Conservation (phyloP, 106 monocot genomes). For the Posidonia australis region DNA sequence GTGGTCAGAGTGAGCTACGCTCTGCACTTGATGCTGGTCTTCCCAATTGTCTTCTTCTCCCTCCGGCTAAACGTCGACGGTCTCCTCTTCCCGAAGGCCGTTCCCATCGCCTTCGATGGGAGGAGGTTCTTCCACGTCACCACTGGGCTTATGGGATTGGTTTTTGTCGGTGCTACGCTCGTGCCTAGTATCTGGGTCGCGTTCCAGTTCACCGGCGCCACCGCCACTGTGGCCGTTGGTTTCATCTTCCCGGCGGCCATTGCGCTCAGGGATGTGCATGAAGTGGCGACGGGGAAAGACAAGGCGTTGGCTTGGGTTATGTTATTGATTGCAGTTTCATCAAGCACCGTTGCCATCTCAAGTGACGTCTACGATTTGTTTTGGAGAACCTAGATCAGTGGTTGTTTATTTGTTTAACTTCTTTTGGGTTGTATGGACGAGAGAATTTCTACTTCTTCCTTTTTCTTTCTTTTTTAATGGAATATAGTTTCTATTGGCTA, state of each 20-base stretch:
- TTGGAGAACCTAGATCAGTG: too few species aligned
- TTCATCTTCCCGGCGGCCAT: conserved; percentile 90
- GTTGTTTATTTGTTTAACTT: too few species aligned
- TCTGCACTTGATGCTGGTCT: conserved; percentile 77
- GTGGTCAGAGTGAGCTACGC: conserved; percentile 74
- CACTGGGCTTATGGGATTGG: conserved; percentile 19
- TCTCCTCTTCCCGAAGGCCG: conserved; percentile 48
- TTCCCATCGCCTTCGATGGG: conserved; percentile 35
- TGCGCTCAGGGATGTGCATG: conserved; percentile 44
- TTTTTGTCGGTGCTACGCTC: conserved; percentile 60
- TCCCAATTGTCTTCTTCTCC: conserved; percentile 77
- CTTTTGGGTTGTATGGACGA: too few species aligned
- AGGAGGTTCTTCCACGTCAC: conserved; percentile 43
- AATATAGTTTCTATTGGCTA: too few species aligned
- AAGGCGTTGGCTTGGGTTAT: conserved; percentile 52
- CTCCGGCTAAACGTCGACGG: conserved; percentile 73
- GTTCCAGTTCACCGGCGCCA: conserved; percentile 83
- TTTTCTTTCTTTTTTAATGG: too few species aligned
- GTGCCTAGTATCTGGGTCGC: conserved; percentile 85
- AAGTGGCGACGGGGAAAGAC: conserved; percentile 50
- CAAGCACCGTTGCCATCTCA: conserved; percentile 59
- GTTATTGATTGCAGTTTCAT: conserved; percentile 66
- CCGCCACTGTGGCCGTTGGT: conserved; percentile 62
- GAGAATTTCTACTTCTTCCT: too few species aligned
- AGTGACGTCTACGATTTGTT: conserved; percentile 5